phyloP scores from a whole-genome alignment of 2,329 filamentous ascomycete genomes.

The Fusarium chlamydosporum region DNA sequence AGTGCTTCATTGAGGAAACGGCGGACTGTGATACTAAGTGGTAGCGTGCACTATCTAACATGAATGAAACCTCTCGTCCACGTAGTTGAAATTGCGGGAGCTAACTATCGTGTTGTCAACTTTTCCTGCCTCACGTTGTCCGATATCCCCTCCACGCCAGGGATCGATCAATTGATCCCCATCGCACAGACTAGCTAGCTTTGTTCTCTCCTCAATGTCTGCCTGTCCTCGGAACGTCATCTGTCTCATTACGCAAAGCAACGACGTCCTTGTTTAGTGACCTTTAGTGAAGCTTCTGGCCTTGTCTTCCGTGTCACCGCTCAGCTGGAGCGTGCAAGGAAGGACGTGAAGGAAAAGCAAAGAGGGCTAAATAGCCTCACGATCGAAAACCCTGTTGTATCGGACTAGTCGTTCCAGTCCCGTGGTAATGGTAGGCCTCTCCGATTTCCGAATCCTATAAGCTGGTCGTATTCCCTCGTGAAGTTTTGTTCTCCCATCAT shows the following conservation, averaged over 20 bases:
- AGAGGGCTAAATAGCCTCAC: constrained; percentile 11
- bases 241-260: background rate
- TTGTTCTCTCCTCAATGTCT: constrained; percentile 6
- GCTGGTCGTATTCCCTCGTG: constrained; percentile 4
- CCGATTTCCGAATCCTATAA: background rate
- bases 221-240: constrained; percentile 8
- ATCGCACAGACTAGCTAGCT: background rate
- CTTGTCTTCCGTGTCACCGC: constrained; percentile 2
- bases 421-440: constrained; percentile 1
- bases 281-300: background rate
- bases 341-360: constrained; percentile 9
- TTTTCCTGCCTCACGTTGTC: background rate
- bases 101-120: background rate
- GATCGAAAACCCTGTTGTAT: background rate
- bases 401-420: constrained; percentile 1
- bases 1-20: background rate
- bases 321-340: background rate
- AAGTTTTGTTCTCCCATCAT: background rate
- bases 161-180: background rate
- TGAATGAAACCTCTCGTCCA: background rate
- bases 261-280: background rate
- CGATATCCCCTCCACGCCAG: background rate
- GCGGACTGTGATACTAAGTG: background rate
- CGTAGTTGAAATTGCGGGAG: background rate
- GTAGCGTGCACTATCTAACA: background rate